phyloP scores from a whole-genome alignment of 805 yeast genomes.

The Ascoidea tarda region DNA sequence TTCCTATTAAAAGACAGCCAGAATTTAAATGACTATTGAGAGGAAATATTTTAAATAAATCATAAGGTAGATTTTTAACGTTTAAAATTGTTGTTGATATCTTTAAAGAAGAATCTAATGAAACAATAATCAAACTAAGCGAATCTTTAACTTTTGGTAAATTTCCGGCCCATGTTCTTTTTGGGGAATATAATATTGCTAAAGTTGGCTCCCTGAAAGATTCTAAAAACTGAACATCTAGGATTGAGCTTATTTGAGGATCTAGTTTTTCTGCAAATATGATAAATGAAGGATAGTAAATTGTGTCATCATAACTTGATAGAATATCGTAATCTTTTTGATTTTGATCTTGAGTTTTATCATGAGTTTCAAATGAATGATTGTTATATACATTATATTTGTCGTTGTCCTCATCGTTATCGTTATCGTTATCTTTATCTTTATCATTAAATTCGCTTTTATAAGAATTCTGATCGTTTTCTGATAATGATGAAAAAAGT shows the following conservation, averaged over 20 bases:
- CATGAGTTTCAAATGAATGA: neutral
- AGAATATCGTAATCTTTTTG: too few species aligned
- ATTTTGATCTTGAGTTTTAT: too few species aligned
- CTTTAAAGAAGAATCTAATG: conserved; percentile 46
- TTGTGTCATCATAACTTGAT: neutral
- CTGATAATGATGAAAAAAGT: too few species aligned
- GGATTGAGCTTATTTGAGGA: conserved; percentile 40
- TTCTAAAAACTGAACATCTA: conserved; percentile 58
- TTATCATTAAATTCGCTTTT: conserved; percentile 17
- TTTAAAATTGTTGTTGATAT: conserved; percentile 49
- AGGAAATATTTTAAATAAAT: conserved; percentile 49
- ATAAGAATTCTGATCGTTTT: too few species aligned
- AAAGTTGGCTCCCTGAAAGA: conserved; percentile 76
- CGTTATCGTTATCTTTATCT: conserved; percentile 14
- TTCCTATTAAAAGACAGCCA: conserved; percentile 59
- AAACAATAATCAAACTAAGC: conserved; percentile 42
- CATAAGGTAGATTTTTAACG: conserved; percentile 59
- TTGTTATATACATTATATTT: conserved; percentile 4
- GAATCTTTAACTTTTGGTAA: conserved; percentile 49
- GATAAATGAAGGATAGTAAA: conserved; percentile 6
- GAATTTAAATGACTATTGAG: conserved; percentile 43
- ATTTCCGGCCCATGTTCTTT: conserved; percentile 69
- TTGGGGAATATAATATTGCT: conserved; percentile 46
- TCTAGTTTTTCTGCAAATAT: conserved; percentile 25
- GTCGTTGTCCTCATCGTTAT: conserved; percentile 4